These are phyloP conservation scores for Juncus effusus DNA, from an alignment of 176 grass and related monocot genomes.

Conservation along the genomic window DNA sequence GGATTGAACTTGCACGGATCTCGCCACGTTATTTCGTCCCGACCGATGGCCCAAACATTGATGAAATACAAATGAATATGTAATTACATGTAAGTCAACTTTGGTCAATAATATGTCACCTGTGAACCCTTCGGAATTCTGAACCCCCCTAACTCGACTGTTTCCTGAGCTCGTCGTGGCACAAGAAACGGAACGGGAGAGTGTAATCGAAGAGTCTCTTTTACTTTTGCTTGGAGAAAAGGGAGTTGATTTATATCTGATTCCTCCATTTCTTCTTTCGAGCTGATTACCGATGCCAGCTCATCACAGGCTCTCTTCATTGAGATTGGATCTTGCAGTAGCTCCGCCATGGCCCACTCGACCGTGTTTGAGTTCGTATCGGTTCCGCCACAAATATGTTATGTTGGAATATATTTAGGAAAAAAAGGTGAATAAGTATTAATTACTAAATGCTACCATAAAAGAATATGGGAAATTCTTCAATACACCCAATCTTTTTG, in stretches of 20 bases:
- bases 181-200: constrained; percentile 30
- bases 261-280: constrained; percentile 32
- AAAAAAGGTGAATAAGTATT: not conserved
- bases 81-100: too few species aligned
- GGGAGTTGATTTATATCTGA: constrained; percentile 21
- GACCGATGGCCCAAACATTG: constrained; percentile 43
- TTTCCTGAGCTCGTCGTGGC: constrained; percentile 22
- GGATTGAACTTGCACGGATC: constrained; percentile 9
- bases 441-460: not conserved
- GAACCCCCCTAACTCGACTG: constrained; percentile 32
- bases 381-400: constrained; percentile 37
- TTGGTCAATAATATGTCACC: not conserved
- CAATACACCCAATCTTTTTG: too few species aligned
- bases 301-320: constrained; percentile 32
- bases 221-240: constrained; percentile 43
- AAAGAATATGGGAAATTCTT: too few species aligned
- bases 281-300: constrained; percentile 17
- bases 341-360: constrained; percentile 47
- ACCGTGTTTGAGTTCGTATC: constrained; percentile 38
- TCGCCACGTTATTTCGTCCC: constrained; percentile 21
- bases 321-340: constrained; percentile 26
- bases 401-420: not conserved
- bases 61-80: not conserved
- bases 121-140: constrained; percentile 21
- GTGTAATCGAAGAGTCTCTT: constrained; percentile 47